Evolutionary conservation across 2,329 filamentous ascomycete species (phyloP).

Genomic region (Scortechinia acanthostroma): DNA sequence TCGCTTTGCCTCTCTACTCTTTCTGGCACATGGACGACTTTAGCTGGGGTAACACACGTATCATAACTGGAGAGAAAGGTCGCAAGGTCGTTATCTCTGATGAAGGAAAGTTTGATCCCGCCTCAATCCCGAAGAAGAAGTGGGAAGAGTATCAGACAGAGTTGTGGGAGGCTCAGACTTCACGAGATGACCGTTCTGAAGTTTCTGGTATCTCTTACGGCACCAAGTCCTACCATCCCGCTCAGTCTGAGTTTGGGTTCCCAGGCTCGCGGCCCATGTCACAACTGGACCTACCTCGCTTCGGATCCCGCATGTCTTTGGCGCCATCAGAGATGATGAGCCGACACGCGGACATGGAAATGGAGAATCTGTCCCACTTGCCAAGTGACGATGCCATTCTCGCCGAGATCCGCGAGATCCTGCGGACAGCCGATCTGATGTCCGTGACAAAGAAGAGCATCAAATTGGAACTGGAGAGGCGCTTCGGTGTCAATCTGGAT

Average conservation of each 20-base stretch:
- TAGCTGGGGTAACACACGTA: slow-evolving; percentile 96
- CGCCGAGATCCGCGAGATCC: slow-evolving; percentile 88
- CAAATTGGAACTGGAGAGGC: slow-evolving; percentile 83
- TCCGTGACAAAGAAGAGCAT: slow-evolving; percentile 97
- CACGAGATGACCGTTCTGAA: slow-evolving; percentile 80
- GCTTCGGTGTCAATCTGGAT: slow-evolving; percentile 82
- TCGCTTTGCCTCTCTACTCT: slow-evolving; percentile 81
- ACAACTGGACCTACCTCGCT: slow-evolving; percentile 26
- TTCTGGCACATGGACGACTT: slow-evolving; percentile 99
- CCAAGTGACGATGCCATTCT: slow-evolving; percentile 85
- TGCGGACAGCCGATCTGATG: slow-evolving; percentile 90
- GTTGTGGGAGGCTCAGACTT: slow-evolving; percentile 87
- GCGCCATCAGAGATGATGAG: slow-evolving; percentile 62
- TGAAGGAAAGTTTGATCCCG: slow-evolving; percentile 94
- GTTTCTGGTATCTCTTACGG: slow-evolving; percentile 90
- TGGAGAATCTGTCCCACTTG: slow-evolving; percentile 32
- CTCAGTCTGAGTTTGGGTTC: slow-evolving; percentile 65
- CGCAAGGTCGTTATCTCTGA: slow-evolving; percentile 89
- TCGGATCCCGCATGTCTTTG: slow-evolving; percentile 61
- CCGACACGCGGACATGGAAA: slow-evolving; percentile 61
- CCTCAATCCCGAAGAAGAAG: slow-evolving; percentile 89
- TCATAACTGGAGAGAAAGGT: slow-evolving; percentile 88
- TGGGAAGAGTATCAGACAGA: slow-evolving; percentile 99
- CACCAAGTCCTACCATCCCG: slow-evolving; percentile 63
- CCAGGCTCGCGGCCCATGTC: slow-evolving; percentile 47